Evolutionary conservation across 768 basidiomycete species (phyloP), one percentile per base, ranked within the genome.

Genomic region (Lanmaoa rubissima): DNA sequence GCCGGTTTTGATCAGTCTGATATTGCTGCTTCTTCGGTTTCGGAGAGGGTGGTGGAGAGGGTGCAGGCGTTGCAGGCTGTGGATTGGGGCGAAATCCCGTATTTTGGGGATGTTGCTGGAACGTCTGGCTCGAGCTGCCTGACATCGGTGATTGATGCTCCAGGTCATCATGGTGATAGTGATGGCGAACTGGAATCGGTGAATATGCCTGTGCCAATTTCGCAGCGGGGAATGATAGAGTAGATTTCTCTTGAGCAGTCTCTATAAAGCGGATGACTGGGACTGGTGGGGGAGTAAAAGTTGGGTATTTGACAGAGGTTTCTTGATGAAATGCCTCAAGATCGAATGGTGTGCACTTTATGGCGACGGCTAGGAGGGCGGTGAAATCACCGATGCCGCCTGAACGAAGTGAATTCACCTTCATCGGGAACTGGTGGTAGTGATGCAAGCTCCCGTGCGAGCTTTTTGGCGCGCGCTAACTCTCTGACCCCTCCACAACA

Each of bases 11-110:
- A 72, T 99, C 97, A 0, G 97, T 99, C 69, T 98, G 97, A 70
- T 93, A 99, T 69, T 96, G 93, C 69, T 96, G 96, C 70, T 98
- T 98, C 78, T 99, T 99, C 11, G 92, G 93, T 67, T 96, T 98
- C 2, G 86, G 90, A 35, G 85, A 82, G 8, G 83, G 78, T 0
- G 92, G 91, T 0, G 94, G 94, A 0, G 92, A 85, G 2, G 95
- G 94, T 26, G 94, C 93, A 7, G 95, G 95, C 4, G 95, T 98
- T 13, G 86, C 82, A 2, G 93, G 87, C 65, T 90, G 90, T 16
- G 81, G 84, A 69, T 78, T 73, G 26, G 73, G 58, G 40, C 72
- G 65, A 49, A 69, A 66, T 48, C 66, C 64, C 5, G 65, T 49
- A 58, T 60, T 67, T 49, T 71, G 69, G 16, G 62, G 34, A 9